phyloP scores from a whole-genome alignment of 192 early-diverging fungal genomes.

The Entophlyctis helioformis region DNA sequence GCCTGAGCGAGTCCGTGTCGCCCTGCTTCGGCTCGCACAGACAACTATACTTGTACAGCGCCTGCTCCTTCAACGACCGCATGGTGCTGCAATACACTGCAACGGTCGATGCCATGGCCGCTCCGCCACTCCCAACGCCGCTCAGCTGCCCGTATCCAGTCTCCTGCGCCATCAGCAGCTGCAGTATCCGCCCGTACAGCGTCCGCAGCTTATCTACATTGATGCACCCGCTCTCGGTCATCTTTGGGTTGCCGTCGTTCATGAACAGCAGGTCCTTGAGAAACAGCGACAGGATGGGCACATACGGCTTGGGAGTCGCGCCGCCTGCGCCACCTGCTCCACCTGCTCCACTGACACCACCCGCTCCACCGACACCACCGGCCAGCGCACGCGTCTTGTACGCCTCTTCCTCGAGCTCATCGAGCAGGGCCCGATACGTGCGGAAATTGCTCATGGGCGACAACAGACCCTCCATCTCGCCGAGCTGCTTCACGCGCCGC shows the following conservation, averaged over 20 bases:
- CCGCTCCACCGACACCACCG: too few species aligned
- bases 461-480: slow-evolving; percentile 5
- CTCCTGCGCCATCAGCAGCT: slow-evolving; percentile 2
- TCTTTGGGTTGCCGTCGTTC: slow-evolving; percentile 60
- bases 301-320: background rate
- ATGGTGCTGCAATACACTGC: background rate
- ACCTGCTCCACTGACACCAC: too few species aligned
- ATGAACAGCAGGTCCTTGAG: slow-evolving; percentile 65
- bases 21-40: slow-evolving; percentile 16
- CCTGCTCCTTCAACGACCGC: slow-evolving; percentile 8
- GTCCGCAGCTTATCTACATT: slow-evolving; percentile 12
- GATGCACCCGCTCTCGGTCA: slow-evolving; percentile 15
- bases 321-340: too few species aligned
- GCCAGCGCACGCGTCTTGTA: too few species aligned
- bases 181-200: background rate
- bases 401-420: too few species aligned
- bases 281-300: slow-evolving; percentile 9
- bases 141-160: slow-evolving; percentile 1
- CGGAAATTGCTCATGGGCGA: slow-evolving; percentile 9
- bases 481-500: slow-evolving; percentile 9
- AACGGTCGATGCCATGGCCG: background rate
- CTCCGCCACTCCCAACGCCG: background rate
- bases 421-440: slow-evolving; percentile 1
- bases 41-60: slow-evolving; percentile 16
- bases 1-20: background rate